A percentile compares a stretch with the other conserved stretches of the same genome.
phyloP scores from a whole-genome alignment of 192 early-diverging fungal species.

The Coemansia sp. region DNA sequence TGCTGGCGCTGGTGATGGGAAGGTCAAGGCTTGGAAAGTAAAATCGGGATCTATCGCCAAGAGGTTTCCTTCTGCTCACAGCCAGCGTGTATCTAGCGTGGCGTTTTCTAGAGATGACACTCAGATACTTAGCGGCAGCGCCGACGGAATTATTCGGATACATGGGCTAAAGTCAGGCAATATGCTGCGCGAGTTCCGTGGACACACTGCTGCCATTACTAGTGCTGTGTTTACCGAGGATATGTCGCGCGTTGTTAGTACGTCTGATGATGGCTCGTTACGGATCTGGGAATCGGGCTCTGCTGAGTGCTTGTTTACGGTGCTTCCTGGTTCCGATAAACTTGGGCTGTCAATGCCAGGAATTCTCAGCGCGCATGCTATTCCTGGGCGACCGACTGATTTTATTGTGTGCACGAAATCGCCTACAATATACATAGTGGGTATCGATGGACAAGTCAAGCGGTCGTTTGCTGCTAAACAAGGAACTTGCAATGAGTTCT shows the following conservation, averaged over 20 bases:
- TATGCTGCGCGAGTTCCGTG: slow-evolving; percentile 87
- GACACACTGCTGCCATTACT: slow-evolving; percentile 91
- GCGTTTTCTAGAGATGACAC: slow-evolving; percentile 78
- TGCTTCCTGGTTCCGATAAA: slow-evolving; percentile 60
- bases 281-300: slow-evolving; percentile 93
- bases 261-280: slow-evolving; percentile 79
- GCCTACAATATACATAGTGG: slow-evolving; percentile 72
- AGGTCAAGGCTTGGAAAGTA: slow-evolving; percentile 88
- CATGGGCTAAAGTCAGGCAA: slow-evolving; percentile 95
- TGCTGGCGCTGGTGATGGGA: slow-evolving; percentile 84
- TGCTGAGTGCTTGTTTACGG: slow-evolving; percentile 65
- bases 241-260: slow-evolving; percentile 73
- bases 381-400: slow-evolving; percentile 71
- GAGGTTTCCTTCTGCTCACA: slow-evolving; percentile 82
- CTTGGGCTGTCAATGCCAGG: slow-evolving; percentile 51
- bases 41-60: slow-evolving; percentile 72
- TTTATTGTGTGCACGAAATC: slow-evolving; percentile 83
- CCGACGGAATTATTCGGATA: slow-evolving; percentile 78
- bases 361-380: slow-evolving; percentile 58
- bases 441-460: slow-evolving; percentile 64
- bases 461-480: slow-evolving; percentile 55
- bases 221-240: slow-evolving; percentile 74
- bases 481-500: slow-evolving; percentile 59
- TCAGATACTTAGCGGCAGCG: slow-evolving; percentile 80
- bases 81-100: slow-evolving; percentile 80